Evolutionary conservation across 805 yeast genomes (phyloP), one percentile per base, ranked within the genome.

Genomic region (Candida andamanensis): DNA sequence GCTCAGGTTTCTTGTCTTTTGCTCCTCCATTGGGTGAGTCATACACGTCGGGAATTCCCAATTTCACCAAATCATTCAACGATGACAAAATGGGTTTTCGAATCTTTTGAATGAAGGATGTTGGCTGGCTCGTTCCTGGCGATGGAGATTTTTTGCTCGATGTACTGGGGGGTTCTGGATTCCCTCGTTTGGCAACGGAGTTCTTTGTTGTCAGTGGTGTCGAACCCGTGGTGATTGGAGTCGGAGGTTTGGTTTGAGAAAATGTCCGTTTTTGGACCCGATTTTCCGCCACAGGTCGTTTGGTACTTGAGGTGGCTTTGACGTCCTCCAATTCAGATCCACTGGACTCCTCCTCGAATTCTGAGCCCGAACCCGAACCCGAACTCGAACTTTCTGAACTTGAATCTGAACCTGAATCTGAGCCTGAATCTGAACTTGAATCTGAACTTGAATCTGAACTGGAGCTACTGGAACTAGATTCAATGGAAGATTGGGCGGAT

Each of bases 1-100:
- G 26, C 12, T 25, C 25, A 6, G 33, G 6, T 19, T 19, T 32
- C 6, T 61, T 60, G 27, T 78, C 84, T 34, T 66, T 69, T 0
- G 80, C 85, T 25, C 10, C 8, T n/a, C n/a, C n/a, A n/a, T n/a
- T n/a, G n/a, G n/a, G n/a, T n/a, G n/a, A n/a, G n/a, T n/a, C n/a
- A n/a, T n/a, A n/a, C n/a, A n/a, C n/a, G 14, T 74, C 83, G 2
- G 87, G 87, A 9, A 80, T 68, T 4, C 85, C 86, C 32, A 79
- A 63, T n/a, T 69, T 64, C 4, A 70, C 78, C 37, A 80, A 57
- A 38, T 79, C 82, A 3, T 75, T 69, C 19, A 80, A 54, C 1
- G 83, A 78, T 12, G 53, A 44, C 33, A 76, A 63, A 0, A 79
- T 71, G 1, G 62, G 62, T 28, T 47, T 50, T 30, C 41, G 48